A percentile compares a stretch with the other conserved stretches of the same genome.
These are phyloP conservation scores for Cordyceps javanica DNA, from an alignment of 2,329 filamentous ascomycete species.

Conservation along the genomic window DNA sequence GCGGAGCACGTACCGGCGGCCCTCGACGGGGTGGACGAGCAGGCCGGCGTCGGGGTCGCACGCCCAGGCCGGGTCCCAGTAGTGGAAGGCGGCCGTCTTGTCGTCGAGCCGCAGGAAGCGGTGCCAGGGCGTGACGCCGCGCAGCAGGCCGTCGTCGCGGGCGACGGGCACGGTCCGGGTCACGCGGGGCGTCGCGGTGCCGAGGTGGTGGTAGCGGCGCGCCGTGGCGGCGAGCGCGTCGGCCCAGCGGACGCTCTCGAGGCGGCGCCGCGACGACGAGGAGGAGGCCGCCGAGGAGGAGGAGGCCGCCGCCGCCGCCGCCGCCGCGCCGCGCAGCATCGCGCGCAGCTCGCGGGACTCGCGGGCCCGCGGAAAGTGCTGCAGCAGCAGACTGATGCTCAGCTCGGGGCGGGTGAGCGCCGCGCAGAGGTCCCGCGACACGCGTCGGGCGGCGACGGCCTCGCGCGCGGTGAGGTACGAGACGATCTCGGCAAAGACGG, in stretches of 20 bases:
- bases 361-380: conserved; percentile 45
- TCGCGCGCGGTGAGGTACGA: conserved; percentile 43
- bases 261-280: not conserved
- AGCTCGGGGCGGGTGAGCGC: conserved; percentile 44
- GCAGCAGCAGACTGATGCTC: conserved; percentile 41
- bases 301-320: no score
- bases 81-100: conserved; percentile 36
- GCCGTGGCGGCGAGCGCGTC: conserved; percentile 43
- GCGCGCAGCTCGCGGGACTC: conserved; percentile 40
- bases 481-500: conserved; percentile 51
- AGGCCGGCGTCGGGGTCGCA: conserved; percentile 47
- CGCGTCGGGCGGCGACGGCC: conserved; percentile 43
- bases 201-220: conserved; percentile 48
- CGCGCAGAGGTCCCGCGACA: conserved; percentile 42
- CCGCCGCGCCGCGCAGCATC: no score
- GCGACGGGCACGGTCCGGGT: conserved; percentile 15
- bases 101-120: conserved; percentile 36
- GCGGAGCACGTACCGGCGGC: conserved; percentile 36
- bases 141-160: conserved; percentile 14
- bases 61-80: conserved; percentile 46
- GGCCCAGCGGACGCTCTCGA: conserved; percentile 31
- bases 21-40: conserved; percentile 42
- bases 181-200: conserved; percentile 38
- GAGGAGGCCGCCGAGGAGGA: no score
- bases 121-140: conserved; percentile 39